Evolutionary conservation across 768 basidiomycete species (phyloP), one percentile per base, ranked within the genome.

Genomic region (Dentipellis sp.): DNA sequence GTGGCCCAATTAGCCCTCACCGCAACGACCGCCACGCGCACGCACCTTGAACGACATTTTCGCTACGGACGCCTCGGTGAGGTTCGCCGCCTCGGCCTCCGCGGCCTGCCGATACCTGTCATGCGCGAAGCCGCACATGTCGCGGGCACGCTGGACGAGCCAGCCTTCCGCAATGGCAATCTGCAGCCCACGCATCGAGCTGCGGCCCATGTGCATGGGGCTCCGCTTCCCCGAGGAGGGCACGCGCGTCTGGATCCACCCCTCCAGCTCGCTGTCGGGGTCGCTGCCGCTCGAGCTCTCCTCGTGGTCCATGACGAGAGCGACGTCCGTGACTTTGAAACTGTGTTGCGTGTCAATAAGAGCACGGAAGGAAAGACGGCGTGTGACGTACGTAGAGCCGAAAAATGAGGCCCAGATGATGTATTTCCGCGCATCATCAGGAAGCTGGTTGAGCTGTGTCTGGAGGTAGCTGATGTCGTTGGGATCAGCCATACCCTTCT

Each of bases 81-180:
- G 72, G 4, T 66, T 67, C 40, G 76, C 74, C 0, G 75, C 80
- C 65, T 86, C 83, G 4, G 76, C 77, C 61, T 83, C 79, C 9
- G 82, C 84, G 10, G 86, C 86, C 67, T 86, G 85, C 9, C 85
- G 77, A 68, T 86, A 89, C 47, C 85, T 74, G 64, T 88, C 86
- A 67, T 89, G 86, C 3, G 83, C 73, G 67, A 87, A 86, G 62
- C 79, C 83, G 67, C 84, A 86, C 84, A 87, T 86, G 62, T 88
- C 86, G 37, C 86, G 72, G 4, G 83, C 86, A 50, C 83, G 72
- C 56, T 85, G 83, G 6, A 84, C 79, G 10, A 89, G 72, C 86
- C 86, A 89, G 1, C 87, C 87, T 65, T 88, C 86, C 1, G 79
- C 69, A 17, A 87, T 76, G 1, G 84, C 86, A 16, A 76, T 67